A percentile compares a stretch with the other conserved stretches of the same genome.
Conservation (phyloP, 352 stramenopile species). For the Globisporangium barbulae region DNA sequence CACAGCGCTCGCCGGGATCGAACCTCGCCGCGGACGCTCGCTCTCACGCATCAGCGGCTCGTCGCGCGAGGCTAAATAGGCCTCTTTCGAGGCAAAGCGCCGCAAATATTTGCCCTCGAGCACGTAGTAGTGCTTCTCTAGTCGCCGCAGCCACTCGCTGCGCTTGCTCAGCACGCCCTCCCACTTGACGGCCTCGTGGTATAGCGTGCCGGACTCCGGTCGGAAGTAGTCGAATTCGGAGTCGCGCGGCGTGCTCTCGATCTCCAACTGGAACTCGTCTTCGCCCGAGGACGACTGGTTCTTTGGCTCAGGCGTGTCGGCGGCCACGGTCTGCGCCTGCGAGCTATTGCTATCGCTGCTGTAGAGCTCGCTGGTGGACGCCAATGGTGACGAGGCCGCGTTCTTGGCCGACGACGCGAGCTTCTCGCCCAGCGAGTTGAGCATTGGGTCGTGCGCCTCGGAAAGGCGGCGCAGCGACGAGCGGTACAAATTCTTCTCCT, state of each 20-base stretch:
- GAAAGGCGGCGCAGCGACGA: conserved; percentile 58
- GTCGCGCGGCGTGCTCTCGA: conserved; percentile 15
- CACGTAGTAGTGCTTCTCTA: conserved; percentile 87
- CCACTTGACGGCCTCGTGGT: conserved; percentile 83
- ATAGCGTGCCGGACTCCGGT: conserved; percentile 59
- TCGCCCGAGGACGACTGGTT: not conserved
- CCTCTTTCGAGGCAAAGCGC: conserved; percentile 81
- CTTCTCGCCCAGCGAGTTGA: conserved; percentile 65
- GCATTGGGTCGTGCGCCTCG: conserved; percentile 59
- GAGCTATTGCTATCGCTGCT: conserved; percentile 9
- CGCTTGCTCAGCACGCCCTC: conserved; percentile 76
- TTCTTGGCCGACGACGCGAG: conserved; percentile 41
- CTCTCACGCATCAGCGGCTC: conserved; percentile 60
- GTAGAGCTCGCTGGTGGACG: conserved; percentile 19
- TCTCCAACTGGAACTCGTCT: conserved; percentile 9
- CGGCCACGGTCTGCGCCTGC: not conserved
- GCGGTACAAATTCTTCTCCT: conserved; percentile 81
- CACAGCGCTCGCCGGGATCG: conserved; percentile 38
- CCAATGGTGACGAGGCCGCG: conserved; percentile 6
- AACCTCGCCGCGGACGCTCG: conserved; percentile 38
- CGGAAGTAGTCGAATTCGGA: conserved; percentile 40
- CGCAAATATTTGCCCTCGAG: conserved; percentile 82
- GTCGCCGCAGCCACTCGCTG: conserved; percentile 77
- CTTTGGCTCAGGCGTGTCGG: not conserved
- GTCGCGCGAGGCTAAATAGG: conserved; percentile 73